These are phyloP conservation scores for Yarrowia deformans DNA, from an alignment of 805 yeast genomes.

Conservation along the genomic window DNA sequence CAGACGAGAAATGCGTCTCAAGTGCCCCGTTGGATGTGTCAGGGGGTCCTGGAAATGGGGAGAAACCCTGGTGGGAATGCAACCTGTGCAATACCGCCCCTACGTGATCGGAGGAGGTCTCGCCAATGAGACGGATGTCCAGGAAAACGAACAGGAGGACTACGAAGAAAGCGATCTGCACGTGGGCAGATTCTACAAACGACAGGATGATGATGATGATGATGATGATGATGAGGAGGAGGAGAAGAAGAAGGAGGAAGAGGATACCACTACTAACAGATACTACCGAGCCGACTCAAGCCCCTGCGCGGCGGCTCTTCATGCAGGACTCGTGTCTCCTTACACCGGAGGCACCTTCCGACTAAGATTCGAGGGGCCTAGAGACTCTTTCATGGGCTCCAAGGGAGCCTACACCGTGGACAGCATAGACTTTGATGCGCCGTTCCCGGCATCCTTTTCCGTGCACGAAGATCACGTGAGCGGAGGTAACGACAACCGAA, in stretches of 20 bases:
- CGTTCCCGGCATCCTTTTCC: constrained; percentile 72
- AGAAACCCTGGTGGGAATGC: constrained; percentile 74
- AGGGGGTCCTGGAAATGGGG: constrained; percentile 78
- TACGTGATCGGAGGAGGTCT: constrained; percentile 80
- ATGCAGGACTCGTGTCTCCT: constrained; percentile 80
- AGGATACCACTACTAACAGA: constrained; percentile 11
- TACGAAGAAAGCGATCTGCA: constrained; percentile 13
- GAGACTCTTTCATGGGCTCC: constrained; percentile 55
- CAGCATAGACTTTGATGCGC: constrained; percentile 65
- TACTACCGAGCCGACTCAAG: constrained; percentile 83
- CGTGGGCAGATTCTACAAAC: constrained; percentile 1
- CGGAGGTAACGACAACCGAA: constrained; percentile 76
- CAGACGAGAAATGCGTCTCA: constrained; percentile 48
- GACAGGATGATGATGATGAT: not conserved
- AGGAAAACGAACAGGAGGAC: constrained; percentile 12
- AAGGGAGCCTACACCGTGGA: constrained; percentile 62
- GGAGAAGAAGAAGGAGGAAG: not conserved
- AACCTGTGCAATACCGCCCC: constrained; percentile 70
- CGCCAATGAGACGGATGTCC: constrained; percentile 33
- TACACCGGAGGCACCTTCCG: constrained; percentile 79
- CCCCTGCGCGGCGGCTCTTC: constrained; percentile 89
- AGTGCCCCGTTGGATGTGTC: constrained; percentile 91
- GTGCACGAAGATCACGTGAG: constrained; percentile 19
- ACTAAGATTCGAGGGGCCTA: constrained; percentile 60
- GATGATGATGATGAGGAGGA: not conserved